Conservation (phyloP, 2,329 filamentous ascomycete species). For the Xylaria sp. region DNA sequence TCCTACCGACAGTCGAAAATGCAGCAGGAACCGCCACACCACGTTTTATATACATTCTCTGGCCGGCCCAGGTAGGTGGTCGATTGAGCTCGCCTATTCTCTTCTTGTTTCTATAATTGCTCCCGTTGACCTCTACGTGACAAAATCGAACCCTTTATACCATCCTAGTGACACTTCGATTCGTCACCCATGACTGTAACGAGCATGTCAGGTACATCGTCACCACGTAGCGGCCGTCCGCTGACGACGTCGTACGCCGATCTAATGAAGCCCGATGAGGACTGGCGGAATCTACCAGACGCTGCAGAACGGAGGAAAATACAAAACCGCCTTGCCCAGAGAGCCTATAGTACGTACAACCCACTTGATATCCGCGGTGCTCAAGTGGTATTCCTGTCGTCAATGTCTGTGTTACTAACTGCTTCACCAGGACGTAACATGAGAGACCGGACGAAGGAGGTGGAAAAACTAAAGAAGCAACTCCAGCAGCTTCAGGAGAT, state of each 20-base stretch:
- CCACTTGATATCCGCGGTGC: neutral
- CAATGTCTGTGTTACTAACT: conserved; percentile 25
- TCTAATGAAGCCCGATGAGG: conserved; percentile 52
- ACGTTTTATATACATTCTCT: conserved; percentile 38
- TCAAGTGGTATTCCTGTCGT: neutral
- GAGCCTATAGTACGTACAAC: conserved; percentile 50
- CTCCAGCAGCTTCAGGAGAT: conserved; percentile 49
- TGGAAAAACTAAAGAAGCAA: conserved; percentile 51
- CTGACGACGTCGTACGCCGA: conserved; percentile 51
- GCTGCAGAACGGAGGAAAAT: conserved; percentile 51
- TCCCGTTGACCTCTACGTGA: conserved; percentile 26
- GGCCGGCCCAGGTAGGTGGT: conserved; percentile 14
- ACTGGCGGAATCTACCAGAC: conserved; percentile 51
- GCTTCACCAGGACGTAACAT: conserved; percentile 48
- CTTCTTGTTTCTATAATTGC: conserved; percentile 10
- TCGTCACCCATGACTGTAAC: conserved; percentile 8
- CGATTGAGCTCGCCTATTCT: conserved; percentile 15
- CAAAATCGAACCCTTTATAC: conserved; percentile 29
- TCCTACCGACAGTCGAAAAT: conserved; percentile 31
- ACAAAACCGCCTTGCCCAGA: conserved; percentile 52
- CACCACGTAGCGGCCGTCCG: conserved; percentile 49
- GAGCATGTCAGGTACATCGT: conserved; percentile 47
- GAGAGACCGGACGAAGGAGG: conserved; percentile 50
- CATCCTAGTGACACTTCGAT: conserved; percentile 10
- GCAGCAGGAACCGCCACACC: conserved; percentile 36